phyloP scores from a whole-genome alignment of 2,329 filamentous ascomycete genomes.

The Alternaria gaisen region DNA sequence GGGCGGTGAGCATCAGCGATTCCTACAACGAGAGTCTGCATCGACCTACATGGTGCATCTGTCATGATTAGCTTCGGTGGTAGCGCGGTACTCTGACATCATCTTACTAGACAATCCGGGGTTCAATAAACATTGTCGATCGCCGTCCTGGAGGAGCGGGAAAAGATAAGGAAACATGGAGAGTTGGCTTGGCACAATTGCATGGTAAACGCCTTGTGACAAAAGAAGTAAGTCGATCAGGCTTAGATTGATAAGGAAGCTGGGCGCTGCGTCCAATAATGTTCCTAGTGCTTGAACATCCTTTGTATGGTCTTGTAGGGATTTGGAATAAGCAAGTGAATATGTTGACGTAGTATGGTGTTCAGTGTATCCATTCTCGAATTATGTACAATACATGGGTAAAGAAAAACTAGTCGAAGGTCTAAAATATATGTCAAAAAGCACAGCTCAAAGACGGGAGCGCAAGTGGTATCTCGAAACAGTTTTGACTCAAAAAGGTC shows the following conservation, averaged over 20 bases:
- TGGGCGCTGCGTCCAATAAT: slow-evolving; percentile 3
- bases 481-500: slow-evolving; percentile 29
- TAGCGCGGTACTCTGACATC: slow-evolving; percentile 10
- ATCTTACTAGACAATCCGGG: slow-evolving; percentile 6
- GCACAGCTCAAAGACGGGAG: slow-evolving; percentile 32
- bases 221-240: slow-evolving; percentile 3
- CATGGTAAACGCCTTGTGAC: background rate
- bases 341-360: background rate
- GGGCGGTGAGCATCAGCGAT: background rate
- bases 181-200: slow-evolving; percentile 23
- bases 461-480: slow-evolving; percentile 46
- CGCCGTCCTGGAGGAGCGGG: slow-evolving; percentile 1
- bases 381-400: slow-evolving; percentile 26
- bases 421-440: slow-evolving; percentile 19
- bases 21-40: background rate
- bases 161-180: slow-evolving; percentile 26
- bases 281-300: background rate
- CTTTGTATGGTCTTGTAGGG: background rate
- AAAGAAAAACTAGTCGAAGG: slow-evolving; percentile 11
- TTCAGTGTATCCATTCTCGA: slow-evolving; percentile 13
- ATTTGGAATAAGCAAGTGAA: background rate
- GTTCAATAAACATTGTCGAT: slow-evolving; percentile 2
- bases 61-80: background rate
- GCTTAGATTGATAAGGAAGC: slow-evolving; percentile 30
- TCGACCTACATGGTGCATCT: background rate